Evolutionary conservation across 2,329 filamentous ascomycete genomes (phyloP), one percentile per base, ranked within the genome.

Genomic region (Cladosporium austrohemisphaericum): DNA sequence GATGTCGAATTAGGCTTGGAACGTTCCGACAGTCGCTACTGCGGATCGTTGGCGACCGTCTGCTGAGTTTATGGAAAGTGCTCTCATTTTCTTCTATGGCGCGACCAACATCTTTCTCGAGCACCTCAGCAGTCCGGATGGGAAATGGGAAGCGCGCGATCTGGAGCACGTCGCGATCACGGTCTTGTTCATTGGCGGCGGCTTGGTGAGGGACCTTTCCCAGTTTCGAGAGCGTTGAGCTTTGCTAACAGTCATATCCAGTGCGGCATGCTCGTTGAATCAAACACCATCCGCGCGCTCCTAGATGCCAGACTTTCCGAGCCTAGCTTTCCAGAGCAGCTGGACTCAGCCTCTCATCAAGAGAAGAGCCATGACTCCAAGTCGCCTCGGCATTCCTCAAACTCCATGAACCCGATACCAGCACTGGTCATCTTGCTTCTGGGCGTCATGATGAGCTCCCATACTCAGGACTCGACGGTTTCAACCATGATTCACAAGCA

Each of bases 91-190:
- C 71, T 74, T 88, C 23, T 96, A 96, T 64, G 92, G 92, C 25
- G 76, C 82, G 2, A 92, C 85, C 53, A 96, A 97, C 68, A 84
- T 96, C 51, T 96, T 95, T 68, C 75, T 97, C 25, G 92, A 97
- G 68, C 92, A 95, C 64, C 76, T 97, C 20, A 83, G 83, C 46
- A 80, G 78, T 41, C 84, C 81, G 77, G 88, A 86, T 28, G 71
- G 74, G 10, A 76, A 69, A 44, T 97, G 89, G 85, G 83, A 77
- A 46, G 71, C 88, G 1, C 80, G 85, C 52, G 92, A 97, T 65
- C 72, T 96, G 16, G 91, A 97, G 69, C 92, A 97, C 67, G 74
- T 95, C 38, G 91, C 90, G 8, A 95, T 97, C 60, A 90, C 92
- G 0, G 76, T 96, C 40, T 81, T 97, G 66, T 97, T 97, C 72